Evolutionary conservation across 345 rosid genomes (phyloP).

Genomic region (Salix caprea): DNA sequence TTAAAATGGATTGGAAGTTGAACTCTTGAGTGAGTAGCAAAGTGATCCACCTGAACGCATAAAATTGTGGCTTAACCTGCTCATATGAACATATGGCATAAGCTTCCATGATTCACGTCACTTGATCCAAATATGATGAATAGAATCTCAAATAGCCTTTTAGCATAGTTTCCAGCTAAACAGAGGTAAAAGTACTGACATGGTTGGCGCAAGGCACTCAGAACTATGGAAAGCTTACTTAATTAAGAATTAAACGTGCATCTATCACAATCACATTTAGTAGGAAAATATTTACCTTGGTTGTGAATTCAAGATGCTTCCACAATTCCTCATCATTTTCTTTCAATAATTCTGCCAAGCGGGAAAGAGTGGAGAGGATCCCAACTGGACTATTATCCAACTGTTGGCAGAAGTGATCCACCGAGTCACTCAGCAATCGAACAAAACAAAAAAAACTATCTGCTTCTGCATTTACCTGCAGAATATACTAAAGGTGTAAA

Average conservation of each 20-base stretch:
- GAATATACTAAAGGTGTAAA: not conserved
- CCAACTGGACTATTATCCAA: conserved; percentile 66
- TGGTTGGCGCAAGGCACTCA: not conserved
- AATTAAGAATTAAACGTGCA: not conserved
- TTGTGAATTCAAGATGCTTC: conserved; percentile 60
- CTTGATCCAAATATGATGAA: not conserved
- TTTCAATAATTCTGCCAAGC: conserved; percentile 51
- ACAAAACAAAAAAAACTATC: conserved; percentile 65
- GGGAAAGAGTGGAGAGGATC: conserved; percentile 60
- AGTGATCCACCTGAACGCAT: conserved; percentile 71
- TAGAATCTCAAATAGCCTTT: not conserved
- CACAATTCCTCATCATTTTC: conserved; percentile 61
- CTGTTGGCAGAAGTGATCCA: conserved; percentile 71
- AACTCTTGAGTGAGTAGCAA: conserved; percentile 72
- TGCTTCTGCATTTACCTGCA: conserved; percentile 63
- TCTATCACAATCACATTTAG: not conserved
- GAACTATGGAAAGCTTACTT: not conserved
- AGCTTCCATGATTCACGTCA: not conserved
- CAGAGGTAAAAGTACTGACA: not conserved
- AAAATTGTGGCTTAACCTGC: conserved; percentile 72
- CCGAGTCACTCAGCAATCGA: conserved; percentile 54
- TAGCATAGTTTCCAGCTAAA: not conserved
- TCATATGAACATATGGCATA: conserved; percentile 3
- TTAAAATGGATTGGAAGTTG: conserved; percentile 48
- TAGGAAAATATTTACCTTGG: conserved; percentile 33